Conservation (phyloP, 768 basidiomycete genomes). For the Trametes gibbosa region DNA sequence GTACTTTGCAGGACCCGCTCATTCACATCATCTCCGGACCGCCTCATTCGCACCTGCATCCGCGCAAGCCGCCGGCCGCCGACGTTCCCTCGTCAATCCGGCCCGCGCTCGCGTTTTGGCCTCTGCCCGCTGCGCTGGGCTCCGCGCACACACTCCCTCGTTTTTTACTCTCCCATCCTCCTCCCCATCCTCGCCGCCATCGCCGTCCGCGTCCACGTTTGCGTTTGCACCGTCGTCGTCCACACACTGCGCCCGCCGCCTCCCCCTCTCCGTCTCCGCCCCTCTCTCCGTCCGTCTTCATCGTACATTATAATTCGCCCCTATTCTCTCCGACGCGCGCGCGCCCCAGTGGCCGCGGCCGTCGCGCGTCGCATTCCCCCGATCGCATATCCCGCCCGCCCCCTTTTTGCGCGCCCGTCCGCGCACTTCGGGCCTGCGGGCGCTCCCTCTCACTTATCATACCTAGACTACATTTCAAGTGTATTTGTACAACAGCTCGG, state of each 20-base stretch:
- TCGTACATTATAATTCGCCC: slow-evolving; percentile 20
- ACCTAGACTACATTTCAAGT: slow-evolving; percentile 20
- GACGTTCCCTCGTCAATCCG: neutral
- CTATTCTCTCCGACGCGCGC: slow-evolving; percentile 11
- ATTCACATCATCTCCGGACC: neutral
- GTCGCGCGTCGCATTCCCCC: slow-evolving; percentile 13
- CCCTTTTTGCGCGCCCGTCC: neutral
- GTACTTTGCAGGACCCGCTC: slow-evolving; percentile 5
- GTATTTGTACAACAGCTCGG: slow-evolving; percentile 18
- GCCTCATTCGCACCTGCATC: neutral
- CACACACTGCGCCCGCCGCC: slow-evolving; percentile 10
- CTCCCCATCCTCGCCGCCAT: slow-evolving; percentile 14
- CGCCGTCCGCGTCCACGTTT: slow-evolving; percentile 22
- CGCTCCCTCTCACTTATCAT: slow-evolving; percentile 15
- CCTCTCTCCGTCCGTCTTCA: slow-evolving; percentile 19
- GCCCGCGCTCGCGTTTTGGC: neutral
- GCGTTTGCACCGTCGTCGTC: neutral
- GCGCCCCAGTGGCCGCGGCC: neutral
- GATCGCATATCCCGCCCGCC: slow-evolving; percentile 8
- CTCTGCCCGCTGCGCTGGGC: slow-evolving; percentile 2
- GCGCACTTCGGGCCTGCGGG: neutral
- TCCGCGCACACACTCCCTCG: slow-evolving; percentile 6
- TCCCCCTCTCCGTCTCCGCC: slow-evolving; percentile 30
- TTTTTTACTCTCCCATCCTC: slow-evolving; percentile 3
- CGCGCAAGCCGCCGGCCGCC: slow-evolving; percentile 5